Conservation (phyloP, 1,139 yeast genomes). For the Schizosaccharomyces versatilis region DNA sequence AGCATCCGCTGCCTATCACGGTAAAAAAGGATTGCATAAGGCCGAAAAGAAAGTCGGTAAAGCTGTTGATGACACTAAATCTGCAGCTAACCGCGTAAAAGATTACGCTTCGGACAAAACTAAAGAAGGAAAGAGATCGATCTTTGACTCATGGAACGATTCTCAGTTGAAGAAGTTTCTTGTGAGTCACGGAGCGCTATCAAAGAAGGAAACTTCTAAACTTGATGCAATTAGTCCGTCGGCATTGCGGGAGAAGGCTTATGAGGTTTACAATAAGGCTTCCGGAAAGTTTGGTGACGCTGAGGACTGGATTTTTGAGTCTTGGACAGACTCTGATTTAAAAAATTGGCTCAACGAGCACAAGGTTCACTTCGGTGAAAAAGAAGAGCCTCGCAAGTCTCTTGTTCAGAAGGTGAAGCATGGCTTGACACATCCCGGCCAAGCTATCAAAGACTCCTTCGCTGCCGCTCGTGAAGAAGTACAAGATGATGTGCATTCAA, state of each 20-base stretch:
- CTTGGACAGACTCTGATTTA: conserved; percentile 16
- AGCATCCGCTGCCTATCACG: not conserved
- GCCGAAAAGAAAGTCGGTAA: not conserved
- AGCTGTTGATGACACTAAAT: not conserved
- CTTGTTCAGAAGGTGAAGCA: not conserved
- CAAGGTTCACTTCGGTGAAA: conserved; percentile 16
- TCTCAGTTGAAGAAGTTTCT: not conserved
- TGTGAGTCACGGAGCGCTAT: not conserved
- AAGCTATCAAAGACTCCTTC: not conserved
- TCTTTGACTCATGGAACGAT: not conserved
- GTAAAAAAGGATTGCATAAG: not conserved
- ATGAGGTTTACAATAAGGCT: not conserved
- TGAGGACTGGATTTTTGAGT: conserved; percentile 29
- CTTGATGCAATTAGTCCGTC: not conserved
- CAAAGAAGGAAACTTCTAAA: not conserved
- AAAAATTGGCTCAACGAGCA: conserved; percentile 21
- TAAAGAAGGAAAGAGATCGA: not conserved
- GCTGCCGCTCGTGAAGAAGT: not conserved
- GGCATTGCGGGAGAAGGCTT: not conserved
- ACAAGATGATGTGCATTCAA: conserved; percentile 17
- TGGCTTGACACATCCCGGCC: not conserved
- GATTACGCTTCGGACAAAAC: not conserved
- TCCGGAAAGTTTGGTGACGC: conserved; percentile 13
- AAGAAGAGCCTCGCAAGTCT: conserved; percentile 9
- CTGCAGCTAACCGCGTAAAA: not conserved